phyloP scores from a whole-genome alignment of 2,329 filamentous ascomycete species.

The Colletotrichum spinosum region DNA sequence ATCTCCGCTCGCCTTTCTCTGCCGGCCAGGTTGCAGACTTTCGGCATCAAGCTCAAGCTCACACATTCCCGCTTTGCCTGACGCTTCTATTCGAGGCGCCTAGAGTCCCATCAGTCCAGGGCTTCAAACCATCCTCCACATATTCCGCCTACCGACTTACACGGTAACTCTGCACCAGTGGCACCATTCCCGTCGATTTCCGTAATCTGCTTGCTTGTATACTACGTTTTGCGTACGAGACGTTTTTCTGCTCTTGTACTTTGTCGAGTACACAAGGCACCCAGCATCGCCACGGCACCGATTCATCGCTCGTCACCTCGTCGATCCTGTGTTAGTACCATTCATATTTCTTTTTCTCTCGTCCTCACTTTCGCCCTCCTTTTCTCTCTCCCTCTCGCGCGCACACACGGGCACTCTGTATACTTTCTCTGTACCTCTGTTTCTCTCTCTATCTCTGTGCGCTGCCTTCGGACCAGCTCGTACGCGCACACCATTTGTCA shows the following conservation, averaged over 20 bases:
- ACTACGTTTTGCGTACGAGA: not conserved
- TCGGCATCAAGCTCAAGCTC: constrained; percentile 4
- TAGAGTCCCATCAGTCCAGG: constrained; percentile 5
- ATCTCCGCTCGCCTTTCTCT: not conserved
- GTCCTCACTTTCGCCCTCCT: constrained; percentile 14
- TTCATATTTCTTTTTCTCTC: constrained; percentile 33
- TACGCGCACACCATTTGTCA: constrained; percentile 30
- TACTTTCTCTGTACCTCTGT: constrained; percentile 15
- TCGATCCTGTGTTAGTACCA: constrained; percentile 31
- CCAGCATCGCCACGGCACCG: constrained; percentile 20
- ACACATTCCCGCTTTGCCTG: constrained; percentile 11
- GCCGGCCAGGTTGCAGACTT: not conserved
- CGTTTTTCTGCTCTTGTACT: not conserved
- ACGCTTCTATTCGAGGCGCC: not conserved
- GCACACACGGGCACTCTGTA: not conserved
- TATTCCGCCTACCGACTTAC: constrained; percentile 9
- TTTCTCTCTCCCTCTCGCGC: constrained; percentile 2
- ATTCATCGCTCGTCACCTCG: constrained; percentile 29
- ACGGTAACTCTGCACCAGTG: constrained; percentile 7
- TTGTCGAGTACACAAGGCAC: constrained; percentile 19
- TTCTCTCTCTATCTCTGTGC: constrained; percentile 1
- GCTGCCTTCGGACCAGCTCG: not conserved
- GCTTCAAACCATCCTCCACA: not conserved
- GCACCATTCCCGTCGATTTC: not conserved
- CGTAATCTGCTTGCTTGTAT: not conserved